Conservation (phyloP, 495 filamentous ascomycete species). For the Penicillium maclennaniae region DNA sequence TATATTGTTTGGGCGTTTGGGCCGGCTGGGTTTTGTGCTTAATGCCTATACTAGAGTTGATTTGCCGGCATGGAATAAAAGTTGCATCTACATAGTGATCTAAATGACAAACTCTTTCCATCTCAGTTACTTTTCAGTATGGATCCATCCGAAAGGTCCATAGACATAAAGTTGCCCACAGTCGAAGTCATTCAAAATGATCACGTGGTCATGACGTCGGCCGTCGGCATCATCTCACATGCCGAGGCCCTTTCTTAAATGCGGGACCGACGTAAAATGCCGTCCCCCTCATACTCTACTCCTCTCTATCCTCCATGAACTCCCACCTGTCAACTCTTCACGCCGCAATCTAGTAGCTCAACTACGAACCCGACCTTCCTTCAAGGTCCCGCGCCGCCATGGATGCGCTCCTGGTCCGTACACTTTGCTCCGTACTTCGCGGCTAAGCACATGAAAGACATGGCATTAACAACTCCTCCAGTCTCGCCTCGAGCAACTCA, state of each 20-base stretch:
- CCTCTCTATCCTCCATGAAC: constrained; percentile 7
- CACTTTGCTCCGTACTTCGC: neutral
- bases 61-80: constrained; percentile 26
- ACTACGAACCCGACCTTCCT: constrained; percentile 23
- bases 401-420: constrained; percentile 39
- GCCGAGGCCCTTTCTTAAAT: constrained; percentile 39
- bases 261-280: constrained; percentile 30
- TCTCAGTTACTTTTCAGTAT: neutral
- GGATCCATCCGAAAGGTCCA: no score
- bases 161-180: no score
- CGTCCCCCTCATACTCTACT: constrained; percentile 13
- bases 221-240: constrained; percentile 36
- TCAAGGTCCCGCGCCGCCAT: constrained; percentile 37
- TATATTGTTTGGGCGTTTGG: constrained; percentile 30
- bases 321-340: neutral
- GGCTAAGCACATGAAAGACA: constrained; percentile 10
- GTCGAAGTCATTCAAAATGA: no score
- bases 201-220: constrained; percentile 45
- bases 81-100: constrained; percentile 5
- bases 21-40: constrained; percentile 26
- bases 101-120: neutral
- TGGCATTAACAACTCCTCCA: constrained; percentile 9
- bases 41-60: constrained; percentile 17
- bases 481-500: constrained; percentile 57
- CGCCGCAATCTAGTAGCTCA: constrained; percentile 15